These are phyloP conservation scores for Ophiobolus disseminans DNA, from an alignment of 2,329 filamentous ascomycete species.

Conservation along the genomic window DNA sequence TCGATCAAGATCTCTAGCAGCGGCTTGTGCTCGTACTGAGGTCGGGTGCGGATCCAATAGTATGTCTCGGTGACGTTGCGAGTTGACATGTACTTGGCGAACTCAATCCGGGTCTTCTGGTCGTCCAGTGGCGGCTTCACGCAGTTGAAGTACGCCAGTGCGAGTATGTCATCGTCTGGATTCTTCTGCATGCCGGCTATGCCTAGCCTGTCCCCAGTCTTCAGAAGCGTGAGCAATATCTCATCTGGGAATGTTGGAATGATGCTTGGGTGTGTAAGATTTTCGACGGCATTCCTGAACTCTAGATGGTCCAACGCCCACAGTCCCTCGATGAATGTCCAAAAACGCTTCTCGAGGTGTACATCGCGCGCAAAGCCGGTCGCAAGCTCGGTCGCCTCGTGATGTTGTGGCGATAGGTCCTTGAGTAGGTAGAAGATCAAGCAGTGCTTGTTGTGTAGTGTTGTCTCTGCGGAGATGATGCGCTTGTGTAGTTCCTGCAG, in stretches of 20 bases:
- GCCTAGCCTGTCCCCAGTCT: slow-evolving; percentile 37
- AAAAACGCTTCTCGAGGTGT: slow-evolving; percentile 76
- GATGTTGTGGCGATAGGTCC: slow-evolving; percentile 65
- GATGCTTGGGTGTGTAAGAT: slow-evolving; percentile 79
- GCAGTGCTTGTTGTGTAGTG: slow-evolving; percentile 79
- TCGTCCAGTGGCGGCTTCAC: slow-evolving; percentile 75
- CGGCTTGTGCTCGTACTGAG: slow-evolving; percentile 65
- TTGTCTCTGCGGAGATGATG: slow-evolving; percentile 69
- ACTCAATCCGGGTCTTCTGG: slow-evolving; percentile 66
- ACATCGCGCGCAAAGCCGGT: slow-evolving; percentile 68
- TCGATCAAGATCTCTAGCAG: slow-evolving; percentile 72
- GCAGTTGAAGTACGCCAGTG: slow-evolving; percentile 80
- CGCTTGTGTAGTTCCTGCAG: slow-evolving; percentile 74
- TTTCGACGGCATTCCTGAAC: slow-evolving; percentile 71
- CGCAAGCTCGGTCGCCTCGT: slow-evolving; percentile 58
- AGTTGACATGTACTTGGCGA: slow-evolving; percentile 72
- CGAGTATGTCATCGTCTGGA: slow-evolving; percentile 57
- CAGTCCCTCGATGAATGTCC: slow-evolving; percentile 80
- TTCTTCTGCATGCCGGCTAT: slow-evolving; percentile 29
- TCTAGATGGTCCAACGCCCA: slow-evolving; percentile 80
- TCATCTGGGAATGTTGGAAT: slow-evolving; percentile 84
- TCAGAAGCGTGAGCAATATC: slow-evolving; percentile 73
- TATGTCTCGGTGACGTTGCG: slow-evolving; percentile 76
- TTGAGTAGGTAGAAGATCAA: slow-evolving; percentile 84
- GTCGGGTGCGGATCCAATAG: slow-evolving; percentile 72